Evolutionary conservation across 495 filamentous ascomycete genomes (phyloP).

Genomic region (Neurospora tetraspora): DNA sequence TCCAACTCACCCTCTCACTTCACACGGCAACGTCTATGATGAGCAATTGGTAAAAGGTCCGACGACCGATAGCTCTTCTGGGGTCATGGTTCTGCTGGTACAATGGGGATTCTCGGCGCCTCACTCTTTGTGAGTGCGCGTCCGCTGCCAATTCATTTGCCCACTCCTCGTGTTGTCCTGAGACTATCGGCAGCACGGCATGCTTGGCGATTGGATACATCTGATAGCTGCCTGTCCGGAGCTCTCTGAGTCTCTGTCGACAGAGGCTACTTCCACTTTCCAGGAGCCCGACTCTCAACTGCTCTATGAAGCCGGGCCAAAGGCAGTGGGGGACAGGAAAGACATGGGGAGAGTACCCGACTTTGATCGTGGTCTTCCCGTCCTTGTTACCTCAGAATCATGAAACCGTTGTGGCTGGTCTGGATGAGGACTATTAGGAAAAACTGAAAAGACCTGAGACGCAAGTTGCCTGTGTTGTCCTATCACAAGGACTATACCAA

Average conservation of each 20-base stretch:
- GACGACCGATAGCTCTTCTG: conserved; percentile 32
- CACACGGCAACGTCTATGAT: conserved; percentile 38
- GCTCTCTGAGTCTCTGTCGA: conserved; percentile 2
- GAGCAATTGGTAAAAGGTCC: conserved; percentile 55
- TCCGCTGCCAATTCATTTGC: conserved; percentile 9
- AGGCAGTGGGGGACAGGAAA: conserved; percentile 24
- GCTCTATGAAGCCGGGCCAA: conserved; percentile 15
- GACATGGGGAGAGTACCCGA: conserved; percentile 1
- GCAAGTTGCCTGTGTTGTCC: conserved; percentile 1
- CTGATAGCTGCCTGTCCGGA: conserved; percentile 6
- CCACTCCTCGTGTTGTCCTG: conserved; percentile 6
- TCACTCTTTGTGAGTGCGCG: conserved; percentile 13
- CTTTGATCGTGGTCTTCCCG: conserved; percentile 2
- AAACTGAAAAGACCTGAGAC: conserved; percentile 35
- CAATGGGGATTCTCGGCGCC: conserved; percentile 11
- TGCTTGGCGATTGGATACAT: conserved; percentile 14
- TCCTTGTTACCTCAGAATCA: conserved; percentile 9
- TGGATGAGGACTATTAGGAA: conserved; percentile 19
- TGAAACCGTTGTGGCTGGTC: conserved; percentile 25
- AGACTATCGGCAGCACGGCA: conserved; percentile 11
- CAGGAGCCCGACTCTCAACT: conserved; percentile 15
- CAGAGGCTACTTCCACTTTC: conserved; percentile 13
- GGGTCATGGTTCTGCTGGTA: conserved; percentile 31
- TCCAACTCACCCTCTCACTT: neutral
- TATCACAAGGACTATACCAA: neutral